A percentile compares a stretch with the other conserved stretches of the same genome.
These are phyloP conservation scores for Pythium periplocum DNA, from an alignment of 352 stramenopile genomes.

Conservation along the genomic window DNA sequence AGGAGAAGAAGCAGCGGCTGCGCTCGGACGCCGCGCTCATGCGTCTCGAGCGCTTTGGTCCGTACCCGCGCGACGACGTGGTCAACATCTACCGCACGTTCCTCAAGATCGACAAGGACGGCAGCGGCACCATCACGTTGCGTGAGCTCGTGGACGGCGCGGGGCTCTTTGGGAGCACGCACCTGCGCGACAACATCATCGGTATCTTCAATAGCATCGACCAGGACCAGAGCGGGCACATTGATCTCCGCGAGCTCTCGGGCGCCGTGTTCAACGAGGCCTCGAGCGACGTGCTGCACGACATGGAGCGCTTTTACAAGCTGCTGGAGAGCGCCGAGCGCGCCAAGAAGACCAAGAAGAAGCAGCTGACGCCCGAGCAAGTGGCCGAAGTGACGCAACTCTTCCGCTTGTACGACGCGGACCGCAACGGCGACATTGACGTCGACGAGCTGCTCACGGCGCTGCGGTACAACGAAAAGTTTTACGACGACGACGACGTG, in stretches of 20 bases:
- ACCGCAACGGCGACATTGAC: conserved; percentile 68
- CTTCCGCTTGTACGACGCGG: conserved; percentile 68
- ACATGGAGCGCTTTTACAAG: conserved; percentile 52
- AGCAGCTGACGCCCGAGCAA: conserved; percentile 47
- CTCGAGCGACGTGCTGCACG: conserved; percentile 26
- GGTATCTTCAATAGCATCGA: conserved; percentile 80
- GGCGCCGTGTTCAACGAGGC: conserved; percentile 54
- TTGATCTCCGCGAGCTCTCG: conserved; percentile 64
- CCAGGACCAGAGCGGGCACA: conserved; percentile 64
- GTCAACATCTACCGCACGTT: conserved; percentile 74
- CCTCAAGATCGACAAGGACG: conserved; percentile 60
- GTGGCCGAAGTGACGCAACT: conserved; percentile 55
- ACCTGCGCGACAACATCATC: conserved; percentile 64
- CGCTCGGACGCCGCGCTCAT: conserved; percentile 57
- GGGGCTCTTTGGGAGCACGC: conserved; percentile 48
- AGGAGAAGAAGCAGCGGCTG: conserved; percentile 56
- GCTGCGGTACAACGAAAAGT: conserved; percentile 64
- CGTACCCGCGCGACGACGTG: conserved; percentile 60
- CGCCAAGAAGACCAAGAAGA: conserved; percentile 41
- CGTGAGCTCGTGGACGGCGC: conserved; percentile 53
- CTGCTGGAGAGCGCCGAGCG: conserved; percentile 51
- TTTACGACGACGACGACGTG: conserved; percentile 42
- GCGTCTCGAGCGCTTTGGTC: conserved; percentile 54
- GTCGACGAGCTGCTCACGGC: conserved; percentile 60
- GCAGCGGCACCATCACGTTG: conserved; percentile 62